These are phyloP conservation scores for Amylostereum areolatum DNA, from an alignment of 1,284 basidiomycete species.

Conservation along the genomic window DNA sequence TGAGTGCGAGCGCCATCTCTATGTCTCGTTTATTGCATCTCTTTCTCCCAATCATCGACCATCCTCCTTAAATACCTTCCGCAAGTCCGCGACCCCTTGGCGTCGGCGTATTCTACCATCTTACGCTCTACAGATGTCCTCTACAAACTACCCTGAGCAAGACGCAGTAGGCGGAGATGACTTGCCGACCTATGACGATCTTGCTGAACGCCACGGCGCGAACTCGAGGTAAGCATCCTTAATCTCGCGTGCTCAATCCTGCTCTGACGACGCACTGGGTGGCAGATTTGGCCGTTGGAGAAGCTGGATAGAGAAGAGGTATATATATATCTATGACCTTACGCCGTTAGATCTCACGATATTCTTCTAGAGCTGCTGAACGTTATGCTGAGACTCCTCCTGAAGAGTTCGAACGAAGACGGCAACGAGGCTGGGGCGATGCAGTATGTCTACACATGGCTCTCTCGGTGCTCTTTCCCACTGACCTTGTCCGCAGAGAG, in stretches of 20 bases:
- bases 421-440: conserved; percentile 66
- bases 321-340: conserved; percentile 8
- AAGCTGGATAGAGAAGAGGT: conserved; percentile 84
- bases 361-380: conserved; percentile 64
- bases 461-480: too few species aligned
- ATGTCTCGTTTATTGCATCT: too few species aligned
- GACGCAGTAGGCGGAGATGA: conserved; percentile 53
- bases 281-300: conserved; percentile 71
- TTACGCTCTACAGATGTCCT: background rate
- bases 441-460: background rate
- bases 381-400: conserved; percentile 61
- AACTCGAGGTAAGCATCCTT: conserved; percentile 57
- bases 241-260: too few species aligned
- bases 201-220: conserved; percentile 63
- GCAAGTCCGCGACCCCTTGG: too few species aligned
- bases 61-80: too few species aligned
- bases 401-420: conserved; percentile 49
- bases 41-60: too few species aligned
- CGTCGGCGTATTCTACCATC: too few species aligned
- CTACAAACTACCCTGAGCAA: conserved; percentile 38
- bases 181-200: conserved; percentile 72
- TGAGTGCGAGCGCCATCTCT: too few species aligned
- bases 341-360: conserved; percentile 4
- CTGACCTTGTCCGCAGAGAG: too few species aligned
- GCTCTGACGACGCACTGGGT: background rate